These are phyloP conservation scores for Neopestalotiopsis sp. DNA, from an alignment of 2,329 filamentous ascomycete genomes.

Conservation along the genomic window DNA sequence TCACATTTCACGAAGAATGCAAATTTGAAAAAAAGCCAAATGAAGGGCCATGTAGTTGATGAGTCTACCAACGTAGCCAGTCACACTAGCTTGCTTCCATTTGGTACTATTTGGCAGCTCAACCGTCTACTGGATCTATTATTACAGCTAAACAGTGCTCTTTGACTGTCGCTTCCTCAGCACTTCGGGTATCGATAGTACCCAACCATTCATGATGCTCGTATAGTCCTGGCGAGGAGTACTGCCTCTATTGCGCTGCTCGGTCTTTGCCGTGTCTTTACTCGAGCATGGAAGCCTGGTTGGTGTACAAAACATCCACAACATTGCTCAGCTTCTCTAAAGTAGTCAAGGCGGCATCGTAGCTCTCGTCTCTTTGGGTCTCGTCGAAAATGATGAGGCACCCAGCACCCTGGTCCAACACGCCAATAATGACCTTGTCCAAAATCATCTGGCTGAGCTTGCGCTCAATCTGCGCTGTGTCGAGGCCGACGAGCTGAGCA, in stretches of 20 bases:
- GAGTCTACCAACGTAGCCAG: background rate
- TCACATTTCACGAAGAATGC: background rate
- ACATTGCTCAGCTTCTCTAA: slow-evolving; percentile 98
- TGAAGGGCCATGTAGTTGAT: background rate
- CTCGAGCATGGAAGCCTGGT: slow-evolving; percentile 95
- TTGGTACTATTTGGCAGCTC: background rate
- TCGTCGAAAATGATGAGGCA: slow-evolving; percentile 98
- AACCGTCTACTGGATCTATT: slow-evolving; percentile 3
- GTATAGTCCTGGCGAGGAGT: background rate
- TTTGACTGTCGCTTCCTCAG: background rate
- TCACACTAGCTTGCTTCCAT: background rate
- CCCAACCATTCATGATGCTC: background rate
- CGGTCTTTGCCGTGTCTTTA: slow-evolving; percentile 48
- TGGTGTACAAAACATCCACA: slow-evolving; percentile 96
- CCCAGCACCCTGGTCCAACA: slow-evolving; percentile 95
- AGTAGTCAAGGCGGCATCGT: slow-evolving; percentile 91
- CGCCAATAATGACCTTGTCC: slow-evolving; percentile 97
- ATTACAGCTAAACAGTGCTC: slow-evolving; percentile 7
- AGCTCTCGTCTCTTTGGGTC: slow-evolving; percentile 88
- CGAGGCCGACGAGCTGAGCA: slow-evolving; percentile 95
- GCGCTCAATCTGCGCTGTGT: slow-evolving; percentile 95
- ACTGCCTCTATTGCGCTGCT: slow-evolving; percentile 18
- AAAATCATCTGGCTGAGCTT: slow-evolving; percentile 99
- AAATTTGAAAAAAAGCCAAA: background rate
- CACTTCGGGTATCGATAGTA: background rate